phyloP scores from a whole-genome alignment of 345 rosid species.

The Carallia pectinifolia region DNA sequence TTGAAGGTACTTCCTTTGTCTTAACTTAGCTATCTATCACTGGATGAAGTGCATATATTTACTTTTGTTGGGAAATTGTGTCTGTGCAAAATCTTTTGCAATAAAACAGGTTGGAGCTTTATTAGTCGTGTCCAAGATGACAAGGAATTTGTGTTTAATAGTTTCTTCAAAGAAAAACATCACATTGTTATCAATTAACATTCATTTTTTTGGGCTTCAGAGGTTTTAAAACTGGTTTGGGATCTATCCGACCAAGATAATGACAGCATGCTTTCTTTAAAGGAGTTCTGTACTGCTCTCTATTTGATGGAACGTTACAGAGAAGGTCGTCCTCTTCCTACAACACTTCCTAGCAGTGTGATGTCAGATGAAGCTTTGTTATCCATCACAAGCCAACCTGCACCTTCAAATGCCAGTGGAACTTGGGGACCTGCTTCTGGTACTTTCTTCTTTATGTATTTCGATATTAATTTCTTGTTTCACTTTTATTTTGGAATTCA shows the following conservation, averaged over 20 bases:
- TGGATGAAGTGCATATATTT: not conserved
- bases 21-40: not conserved
- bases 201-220: slow-evolving; percentile 55
- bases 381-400: slow-evolving; percentile 51
- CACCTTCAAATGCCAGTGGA: slow-evolving; percentile 50
- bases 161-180: not conserved
- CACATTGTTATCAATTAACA: slow-evolving; percentile 5
- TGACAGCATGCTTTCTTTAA: slow-evolving; percentile 95
- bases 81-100: not conserved
- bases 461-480: slow-evolving; percentile 11
- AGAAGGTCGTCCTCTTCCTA: slow-evolving; percentile 87
- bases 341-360: slow-evolving; percentile 64
- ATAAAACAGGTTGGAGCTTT: not conserved
- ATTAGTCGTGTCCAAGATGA: not conserved
- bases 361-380: slow-evolving; percentile 54
- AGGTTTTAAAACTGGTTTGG: slow-evolving; percentile 90
- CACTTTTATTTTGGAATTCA: slow-evolving; percentile 13
- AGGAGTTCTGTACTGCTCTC: slow-evolving; percentile 91
- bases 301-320: slow-evolving; percentile 94
- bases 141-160: not conserved
- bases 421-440: slow-evolving; percentile 61
- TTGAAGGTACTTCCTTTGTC: not conserved
- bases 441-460: slow-evolving; percentile 32
- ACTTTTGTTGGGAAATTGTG: not conserved
- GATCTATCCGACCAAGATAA: slow-evolving; percentile 97